Base-by-base conservation (phyloP, 345 rosid species). In the Aquilaria malaccensis region DNA sequence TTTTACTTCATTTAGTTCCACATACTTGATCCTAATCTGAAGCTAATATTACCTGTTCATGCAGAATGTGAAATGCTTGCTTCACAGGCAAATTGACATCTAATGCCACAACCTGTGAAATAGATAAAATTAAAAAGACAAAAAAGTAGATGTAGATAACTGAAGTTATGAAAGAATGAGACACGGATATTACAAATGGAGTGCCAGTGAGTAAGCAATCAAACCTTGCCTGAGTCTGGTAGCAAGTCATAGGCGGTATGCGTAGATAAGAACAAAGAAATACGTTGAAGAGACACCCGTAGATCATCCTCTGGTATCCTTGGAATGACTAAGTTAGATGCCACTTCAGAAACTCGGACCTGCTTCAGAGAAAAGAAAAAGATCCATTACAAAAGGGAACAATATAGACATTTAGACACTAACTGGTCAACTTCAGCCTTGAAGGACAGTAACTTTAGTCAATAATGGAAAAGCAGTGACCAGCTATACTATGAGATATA, bases 141-240 rank as follows among this genome's bases (percentile, higher is more conserved):
- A 65, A 68, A 3, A 7, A 10, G 45, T 3, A 50, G 56, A 63
- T 29, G 33, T 57, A 11, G 33, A 59, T 37, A 33, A 37, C 32
- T 45, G 31, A 43, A 45, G 60, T 33, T 9, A 37, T 5, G 43
- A 37, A 13, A 45, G 48, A 52, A 58, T 33, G 52, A 55, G 48
- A 60, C 15, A 30, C 30, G 7, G n/a, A 29, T 33, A 49, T 66
- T 15, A 30, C 52, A 31, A 45, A 41, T 22, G 41, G 33, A 60
- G 59, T 62, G 55, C 31, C 4, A 9, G 56, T 52, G 69, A 75
- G 47, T 47, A 75, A 61, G 72, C 55, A 70, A 70, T 69, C 89
- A 79, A 67, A 86, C 94, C 89, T 86, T 86, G 83, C 94, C 94
- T 60, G 94, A 86, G 87, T 82, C 83, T 33, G 94, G 94, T 67